Percentiles rank a stretch among this genome's conserved stretches.
These are phyloP conservation scores for Salix brachista DNA, from an alignment of 345 rosid genomes.

Conservation along the genomic window DNA sequence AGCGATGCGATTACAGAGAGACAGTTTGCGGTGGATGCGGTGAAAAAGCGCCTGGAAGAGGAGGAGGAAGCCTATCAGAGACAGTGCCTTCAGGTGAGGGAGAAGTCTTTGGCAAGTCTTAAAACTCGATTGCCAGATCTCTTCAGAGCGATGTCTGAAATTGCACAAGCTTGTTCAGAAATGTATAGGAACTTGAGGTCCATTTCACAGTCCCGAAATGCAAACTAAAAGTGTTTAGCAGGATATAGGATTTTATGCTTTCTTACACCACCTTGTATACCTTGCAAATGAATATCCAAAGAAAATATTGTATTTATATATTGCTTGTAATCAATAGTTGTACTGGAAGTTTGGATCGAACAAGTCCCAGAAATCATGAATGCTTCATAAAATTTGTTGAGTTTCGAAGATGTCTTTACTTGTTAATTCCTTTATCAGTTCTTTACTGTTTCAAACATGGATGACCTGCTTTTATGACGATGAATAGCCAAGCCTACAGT, in stretches of 20 bases:
- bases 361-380: neutral
- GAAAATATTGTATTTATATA: neutral
- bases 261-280: slow-evolving; percentile 1
- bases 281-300: neutral
- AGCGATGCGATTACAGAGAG: slow-evolving; percentile 50
- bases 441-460: neutral
- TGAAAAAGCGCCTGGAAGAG: slow-evolving; percentile 55
- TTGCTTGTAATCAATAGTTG: neutral
- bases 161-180: slow-evolving; percentile 46
- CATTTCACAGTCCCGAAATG: neutral
- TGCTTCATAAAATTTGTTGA: neutral
- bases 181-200: slow-evolving; percentile 41
- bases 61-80: slow-evolving; percentile 57
- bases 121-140: slow-evolving; percentile 70
- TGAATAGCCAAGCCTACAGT: neutral
- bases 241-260: neutral
- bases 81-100: slow-evolving; percentile 70
- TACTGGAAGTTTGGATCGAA: neutral
- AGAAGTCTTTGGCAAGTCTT: slow-evolving; percentile 68
- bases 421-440: neutral
- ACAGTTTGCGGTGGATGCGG: slow-evolving; percentile 38
- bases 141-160: slow-evolving; percentile 48
- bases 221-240: neutral
- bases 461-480: neutral
- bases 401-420: neutral